These are phyloP conservation scores for Chondrus crispus DNA, from an alignment of 23 red algal genomes.

Conservation along the genomic window DNA sequence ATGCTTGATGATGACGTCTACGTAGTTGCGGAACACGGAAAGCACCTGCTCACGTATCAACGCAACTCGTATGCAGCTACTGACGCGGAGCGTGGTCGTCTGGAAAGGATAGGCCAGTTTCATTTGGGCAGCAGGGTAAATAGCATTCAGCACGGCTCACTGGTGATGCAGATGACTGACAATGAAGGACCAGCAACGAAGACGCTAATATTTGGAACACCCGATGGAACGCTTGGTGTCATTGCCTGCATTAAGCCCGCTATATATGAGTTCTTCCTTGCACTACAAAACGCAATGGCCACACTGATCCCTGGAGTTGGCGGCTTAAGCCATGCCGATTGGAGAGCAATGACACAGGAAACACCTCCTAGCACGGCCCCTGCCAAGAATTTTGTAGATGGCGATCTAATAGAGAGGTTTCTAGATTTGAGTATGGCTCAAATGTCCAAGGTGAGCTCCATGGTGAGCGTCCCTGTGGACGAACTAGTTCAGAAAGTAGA, in stretches of 20 bases:
- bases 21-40: conserved; percentile 71
- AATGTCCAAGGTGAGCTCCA: conserved; percentile 69
- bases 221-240: conserved; percentile 84
- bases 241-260: conserved; percentile 71
- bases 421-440: conserved; percentile 80
- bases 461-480: conserved; percentile 80
- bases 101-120: conserved; percentile 79
- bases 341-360: conserved; percentile 68
- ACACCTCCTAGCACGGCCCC: conserved; percentile 25
- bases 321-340: conserved; percentile 86
- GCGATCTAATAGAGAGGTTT: conserved; percentile 95
- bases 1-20: conserved; percentile 82
- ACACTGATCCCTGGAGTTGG: conserved; percentile 82
- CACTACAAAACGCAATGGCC: conserved; percentile 81
- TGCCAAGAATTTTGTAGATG: conserved; percentile 80
- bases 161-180: conserved; percentile 81
- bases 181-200: conserved; percentile 35
- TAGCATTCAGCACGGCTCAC: conserved; percentile 68
- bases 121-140: conserved; percentile 91
- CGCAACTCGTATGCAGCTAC: conserved; percentile 63
- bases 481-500: conserved; percentile 79
- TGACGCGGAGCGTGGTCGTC: conserved; percentile 69
- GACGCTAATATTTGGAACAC: conserved; percentile 81
- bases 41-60: conserved; percentile 74
- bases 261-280: conserved; percentile 67